A percentile compares a stretch with the other conserved stretches of the same genome.
phyloP scores from a whole-genome alignment of 106 monocot genomes.

The Phalaenopsis equestris region DNA sequence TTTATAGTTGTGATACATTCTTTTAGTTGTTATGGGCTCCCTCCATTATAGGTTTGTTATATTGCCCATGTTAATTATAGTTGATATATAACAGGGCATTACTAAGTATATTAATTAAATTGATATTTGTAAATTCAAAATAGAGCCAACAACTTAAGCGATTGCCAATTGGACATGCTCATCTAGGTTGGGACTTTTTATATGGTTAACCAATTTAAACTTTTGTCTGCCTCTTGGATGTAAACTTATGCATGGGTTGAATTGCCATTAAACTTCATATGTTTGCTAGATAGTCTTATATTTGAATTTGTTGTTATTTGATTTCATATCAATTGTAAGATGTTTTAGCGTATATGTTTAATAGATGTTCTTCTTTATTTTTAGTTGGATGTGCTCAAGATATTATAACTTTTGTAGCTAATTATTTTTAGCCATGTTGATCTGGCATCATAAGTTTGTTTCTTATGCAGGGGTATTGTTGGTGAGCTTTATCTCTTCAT shows the following conservation, averaged over 20 bases:
- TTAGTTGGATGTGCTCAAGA: neutral
- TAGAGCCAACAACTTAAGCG: too few relatives aligned
- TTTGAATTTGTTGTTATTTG: neutral
- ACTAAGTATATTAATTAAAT: neutral
- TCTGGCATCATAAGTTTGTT: neutral
- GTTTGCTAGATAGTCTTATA: neutral
- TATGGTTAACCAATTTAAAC: too few relatives aligned
- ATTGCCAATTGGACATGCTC: too few relatives aligned
- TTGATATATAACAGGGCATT: neutral
- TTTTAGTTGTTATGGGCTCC: neutral
- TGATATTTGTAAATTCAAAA: neutral
- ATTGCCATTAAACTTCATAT: neutral
- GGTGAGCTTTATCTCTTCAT: constrained; percentile 85
- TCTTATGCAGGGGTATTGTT: constrained; percentile 37
- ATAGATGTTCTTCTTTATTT: neutral
- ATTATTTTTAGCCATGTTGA: neutral
- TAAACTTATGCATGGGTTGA: too few relatives aligned
- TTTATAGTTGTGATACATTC: neutral
- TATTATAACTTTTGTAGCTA: neutral
- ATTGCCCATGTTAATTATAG: neutral
- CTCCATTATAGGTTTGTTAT: neutral
- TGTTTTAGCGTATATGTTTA: neutral
- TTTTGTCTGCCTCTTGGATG: too few relatives aligned
- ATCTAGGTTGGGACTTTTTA: too few relatives aligned
- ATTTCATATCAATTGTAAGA: neutral